phyloP scores from a whole-genome alignment of 768 basidiomycete species.

The Amanita pallidorosea region DNA sequence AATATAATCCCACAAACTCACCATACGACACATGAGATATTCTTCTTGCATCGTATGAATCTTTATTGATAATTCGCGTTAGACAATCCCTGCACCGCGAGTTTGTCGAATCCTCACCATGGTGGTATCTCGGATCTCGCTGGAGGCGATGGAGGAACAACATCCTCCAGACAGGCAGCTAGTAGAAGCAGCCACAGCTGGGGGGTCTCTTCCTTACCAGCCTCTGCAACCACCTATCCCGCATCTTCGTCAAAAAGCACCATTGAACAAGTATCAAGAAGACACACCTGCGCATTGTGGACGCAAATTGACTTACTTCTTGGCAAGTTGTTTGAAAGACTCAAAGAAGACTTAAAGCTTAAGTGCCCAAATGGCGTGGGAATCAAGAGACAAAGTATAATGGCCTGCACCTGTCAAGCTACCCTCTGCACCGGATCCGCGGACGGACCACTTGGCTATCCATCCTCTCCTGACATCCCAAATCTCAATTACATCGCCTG shows the following conservation, averaged over 20 bases:
- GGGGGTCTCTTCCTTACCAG: conserved; percentile 41
- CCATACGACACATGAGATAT: conserved; percentile 64
- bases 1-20: conserved; percentile 21
- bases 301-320: conserved; percentile 42
- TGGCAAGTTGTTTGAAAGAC: conserved; percentile 50
- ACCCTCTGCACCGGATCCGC: conserved; percentile 54
- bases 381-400: too few species aligned
- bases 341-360: conserved; percentile 56
- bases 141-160: conserved; percentile 27
- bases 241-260: too few species aligned
- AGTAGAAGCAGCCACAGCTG: conserved; percentile 66
- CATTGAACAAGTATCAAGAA: neutral
- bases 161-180: conserved; percentile 40
- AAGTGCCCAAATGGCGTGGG: conserved; percentile 63
- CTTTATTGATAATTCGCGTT: too few species aligned
- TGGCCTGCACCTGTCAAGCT: conserved; percentile 74
- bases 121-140: too few species aligned
- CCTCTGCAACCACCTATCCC: conserved; percentile 53
- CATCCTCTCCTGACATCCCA: conserved; percentile 81
- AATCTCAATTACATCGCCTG: conserved; percentile 62
- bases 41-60: conserved; percentile 41
- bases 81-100: too few species aligned
- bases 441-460: conserved; percentile 76
- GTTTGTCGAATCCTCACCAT: too few species aligned
- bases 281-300: conserved; percentile 44